Evolutionary conservation across 2,329 filamentous ascomycete genomes (phyloP), one percentile per base, ranked within the genome.

Genomic region (Penicillium vulpinum): DNA sequence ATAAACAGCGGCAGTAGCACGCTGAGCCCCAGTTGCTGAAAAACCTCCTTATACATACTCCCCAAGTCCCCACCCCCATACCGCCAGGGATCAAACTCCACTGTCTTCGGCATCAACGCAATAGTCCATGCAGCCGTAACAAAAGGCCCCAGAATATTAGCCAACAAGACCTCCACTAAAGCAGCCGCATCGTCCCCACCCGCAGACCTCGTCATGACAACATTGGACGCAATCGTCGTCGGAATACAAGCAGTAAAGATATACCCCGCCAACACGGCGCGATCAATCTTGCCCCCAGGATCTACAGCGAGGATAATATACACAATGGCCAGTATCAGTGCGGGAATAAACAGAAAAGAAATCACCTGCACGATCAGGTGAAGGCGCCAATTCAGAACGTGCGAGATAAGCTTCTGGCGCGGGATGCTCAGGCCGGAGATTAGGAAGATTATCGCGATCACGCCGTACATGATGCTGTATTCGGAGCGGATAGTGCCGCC

Each of bases 211-310:
- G 88, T 90, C 87, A 90, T 90, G 39, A 90, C 85, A 8, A 89
- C 85, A 69, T 90, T 90, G 44, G 85, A 89, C 8, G 86, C 83
- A 65, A 90, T 88, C 0, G 88, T 90, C 0, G 88, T 91, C 1
- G 88, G 87, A 5, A 89, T 83, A 66, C 84, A 88, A n/a, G 85
- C 82, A 2, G 85, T 80, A 38, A 88, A 83, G 3, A 90, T 80
- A 70, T 90, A 84, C 10, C 88, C 88, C 3, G 88, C 82, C 29
- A 91, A 75, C 39, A 91, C 79, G 56, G 85, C 84, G 0, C 83
- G 78, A 53, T 88, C 85, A 67, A 90, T 86, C 31, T 63, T 63
- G 1, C 58, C 67, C 22, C 80, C 81, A 1, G 69, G 61, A 24
- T 73, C 76, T 31, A 78, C 77, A 4, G 75, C 80, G 8, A 82